phyloP scores from a whole-genome alignment of 495 filamentous ascomycete genomes.

The Talaromyces nanjingensis region DNA sequence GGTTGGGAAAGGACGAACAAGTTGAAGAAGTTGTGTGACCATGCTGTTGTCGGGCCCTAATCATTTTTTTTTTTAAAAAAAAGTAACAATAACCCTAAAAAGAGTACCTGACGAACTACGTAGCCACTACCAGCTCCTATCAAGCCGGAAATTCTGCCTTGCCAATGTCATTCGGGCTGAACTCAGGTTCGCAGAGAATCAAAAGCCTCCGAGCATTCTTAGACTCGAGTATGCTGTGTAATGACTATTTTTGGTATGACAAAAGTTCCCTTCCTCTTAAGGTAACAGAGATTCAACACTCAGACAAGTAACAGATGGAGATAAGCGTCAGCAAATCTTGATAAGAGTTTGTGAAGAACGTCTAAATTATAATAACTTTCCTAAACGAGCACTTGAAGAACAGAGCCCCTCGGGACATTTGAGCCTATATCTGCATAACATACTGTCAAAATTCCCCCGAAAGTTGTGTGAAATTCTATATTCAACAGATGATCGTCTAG shows the following conservation, averaged over 20 bases:
- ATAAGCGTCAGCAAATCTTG: not conserved
- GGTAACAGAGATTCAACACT: not conserved
- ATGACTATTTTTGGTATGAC: not conserved
- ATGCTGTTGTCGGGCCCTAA: not conserved
- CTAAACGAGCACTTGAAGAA: not conserved
- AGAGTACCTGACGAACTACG: not conserved
- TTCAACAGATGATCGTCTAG: not conserved
- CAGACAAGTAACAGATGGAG: not conserved
- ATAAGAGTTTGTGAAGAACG: not conserved
- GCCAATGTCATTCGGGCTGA: not conserved
- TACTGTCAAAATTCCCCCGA: not conserved
- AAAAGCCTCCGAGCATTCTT: not conserved
- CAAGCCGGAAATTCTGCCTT: not conserved
- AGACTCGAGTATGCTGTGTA: not conserved
- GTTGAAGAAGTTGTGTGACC: not conserved
- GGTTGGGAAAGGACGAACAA: not conserved
- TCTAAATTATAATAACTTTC: not conserved
- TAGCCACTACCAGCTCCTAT: not conserved
- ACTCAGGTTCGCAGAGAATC: not conserved
- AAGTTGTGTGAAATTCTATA: not conserved
- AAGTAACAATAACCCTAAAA: not conserved
- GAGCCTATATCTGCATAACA: not conserved
- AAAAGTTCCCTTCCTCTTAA: not conserved
- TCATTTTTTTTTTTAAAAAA: too few relatives aligned
- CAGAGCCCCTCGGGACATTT: not conserved